Percentiles rank a stretch among this genome's conserved stretches.
phyloP scores from a whole-genome alignment of 139 green algal species.

The Closterium sp. region DNA sequence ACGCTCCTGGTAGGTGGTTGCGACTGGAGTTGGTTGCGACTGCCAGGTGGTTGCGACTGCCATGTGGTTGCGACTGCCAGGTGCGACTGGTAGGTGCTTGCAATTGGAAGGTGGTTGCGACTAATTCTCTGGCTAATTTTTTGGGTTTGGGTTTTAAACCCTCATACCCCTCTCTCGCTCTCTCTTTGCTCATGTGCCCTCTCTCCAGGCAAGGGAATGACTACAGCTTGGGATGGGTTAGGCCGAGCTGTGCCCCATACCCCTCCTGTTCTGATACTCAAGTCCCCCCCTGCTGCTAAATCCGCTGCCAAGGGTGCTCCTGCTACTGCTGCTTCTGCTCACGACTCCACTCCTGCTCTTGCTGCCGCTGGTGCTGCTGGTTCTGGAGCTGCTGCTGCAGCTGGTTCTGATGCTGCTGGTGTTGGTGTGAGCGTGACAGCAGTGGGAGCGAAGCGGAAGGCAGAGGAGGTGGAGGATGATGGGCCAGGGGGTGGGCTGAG shows the following conservation, averaged over 20 bases:
- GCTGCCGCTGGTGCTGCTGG: neutral
- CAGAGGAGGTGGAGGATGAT: constrained; percentile 15
- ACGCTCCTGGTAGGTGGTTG: neutral
- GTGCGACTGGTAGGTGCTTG: neutral
- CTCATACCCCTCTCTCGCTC: too few relatives aligned
- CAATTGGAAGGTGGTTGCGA: neutral
- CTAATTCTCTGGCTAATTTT: too few relatives aligned
- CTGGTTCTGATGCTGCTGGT: constrained; percentile 2
- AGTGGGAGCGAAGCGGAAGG: constrained; percentile 11
- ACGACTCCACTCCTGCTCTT: neutral
- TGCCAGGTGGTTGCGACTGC: neutral
- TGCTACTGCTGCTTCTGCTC: neutral
- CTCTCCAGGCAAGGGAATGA: neutral
- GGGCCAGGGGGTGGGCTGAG: neutral
- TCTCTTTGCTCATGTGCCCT: too few relatives aligned
- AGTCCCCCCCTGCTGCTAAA: neutral
- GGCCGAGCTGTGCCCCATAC: neutral
- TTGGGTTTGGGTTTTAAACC: too few relatives aligned
- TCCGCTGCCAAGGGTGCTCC: neutral
- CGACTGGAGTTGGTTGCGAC: too few relatives aligned
- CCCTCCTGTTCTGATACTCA: neutral
- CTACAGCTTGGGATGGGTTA: neutral
- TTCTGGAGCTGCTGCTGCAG: neutral
- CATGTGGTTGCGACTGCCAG: too few relatives aligned
- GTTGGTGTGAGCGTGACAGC: constrained; percentile 3